A percentile compares a stretch with the other conserved stretches of the same genome.
Conservation (phyloP, 2,329 filamentous ascomycete species). For the Aspergillus phoenicis region DNA sequence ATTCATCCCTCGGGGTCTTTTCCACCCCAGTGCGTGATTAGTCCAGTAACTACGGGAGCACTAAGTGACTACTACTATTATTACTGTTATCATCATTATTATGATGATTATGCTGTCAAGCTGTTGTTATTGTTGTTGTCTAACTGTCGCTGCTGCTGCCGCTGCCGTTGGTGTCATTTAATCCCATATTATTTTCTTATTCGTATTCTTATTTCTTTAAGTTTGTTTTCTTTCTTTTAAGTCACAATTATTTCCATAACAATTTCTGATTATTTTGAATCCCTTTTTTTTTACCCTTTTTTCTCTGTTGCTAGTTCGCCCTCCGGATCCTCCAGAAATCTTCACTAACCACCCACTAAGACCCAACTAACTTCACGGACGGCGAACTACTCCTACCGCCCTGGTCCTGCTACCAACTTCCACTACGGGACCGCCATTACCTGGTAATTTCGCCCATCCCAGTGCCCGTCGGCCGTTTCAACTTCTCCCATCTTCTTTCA, state of each 20-base stretch:
- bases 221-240: not conserved
- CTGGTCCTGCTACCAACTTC: slow-evolving; percentile 1
- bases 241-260: not conserved
- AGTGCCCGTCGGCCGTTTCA: slow-evolving; percentile 24
- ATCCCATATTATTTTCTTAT: not conserved
- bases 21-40: not conserved
- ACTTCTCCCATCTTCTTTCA: slow-evolving; percentile 22
- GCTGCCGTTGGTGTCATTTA: not conserved
- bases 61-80: no score
- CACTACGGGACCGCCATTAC: slow-evolving; percentile 8
- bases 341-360: slow-evolving; percentile 5
- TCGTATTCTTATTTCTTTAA: not conserved
- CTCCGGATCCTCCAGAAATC: not conserved
- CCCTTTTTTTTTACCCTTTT: not conserved
- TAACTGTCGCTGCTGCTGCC: no score
- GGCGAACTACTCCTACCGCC: slow-evolving; percentile 9
- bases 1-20: not conserved
- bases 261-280: not conserved
- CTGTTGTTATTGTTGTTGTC: no score
- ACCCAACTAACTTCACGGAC: slow-evolving; percentile 7
- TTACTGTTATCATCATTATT: no score
- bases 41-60: not conserved
- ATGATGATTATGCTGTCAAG: no score
- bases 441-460: slow-evolving; percentile 20
- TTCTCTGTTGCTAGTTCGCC: not conserved